Evolutionary conservation across 345 rosid species (phyloP), one percentile per base, ranked within the genome.

Genomic region (Hibiscus mutabilis): DNA sequence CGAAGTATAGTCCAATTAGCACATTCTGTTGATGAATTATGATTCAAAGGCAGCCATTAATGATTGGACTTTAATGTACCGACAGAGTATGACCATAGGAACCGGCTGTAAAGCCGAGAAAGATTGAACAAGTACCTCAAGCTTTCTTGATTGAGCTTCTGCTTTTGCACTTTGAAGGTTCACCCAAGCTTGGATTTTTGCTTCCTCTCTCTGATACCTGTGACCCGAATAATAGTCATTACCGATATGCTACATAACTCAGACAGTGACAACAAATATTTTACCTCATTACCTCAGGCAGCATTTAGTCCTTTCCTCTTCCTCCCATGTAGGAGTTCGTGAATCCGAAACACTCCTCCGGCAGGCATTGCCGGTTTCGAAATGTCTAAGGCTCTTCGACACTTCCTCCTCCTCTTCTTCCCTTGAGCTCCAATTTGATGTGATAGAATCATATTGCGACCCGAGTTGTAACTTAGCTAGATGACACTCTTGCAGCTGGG

Each of bases 151-250:
- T 78, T 90, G 91, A 74, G 98, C 98, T 84, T 94, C 97, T n/a
- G 97, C 95, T 83, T 94, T 90, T 42, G 98, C 98, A 47, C 71
- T 88, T 86, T 94, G 89, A 29, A 91, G 97, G 74, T 88, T 90
- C 76, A 91, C 77, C 98, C 98, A 94, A 70, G 98, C 98, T 74
- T 88, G 93, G 71, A 91, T 94, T 80, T 84, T 88, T 29, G 96
- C 97, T 81, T 94, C 97, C 79, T 91, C 98, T 78, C 97, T 88
- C 77, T 90, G 95, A 75, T 91, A 91, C 80, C 97, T 92, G 76
- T 52, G 73, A 57, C n/a, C 14, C 69, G 35, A 53, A 71, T 55
- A 25, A 63, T 9, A 78, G 40, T 11, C 33, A 53, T 19, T 51
- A 49, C 35, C 37, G 13, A 51, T 69, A 13, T 51, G 68, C 8